These are phyloP conservation scores for Pseudocercospora macadamiae DNA, from an alignment of 2,329 filamentous ascomycete species.

Conservation along the genomic window DNA sequence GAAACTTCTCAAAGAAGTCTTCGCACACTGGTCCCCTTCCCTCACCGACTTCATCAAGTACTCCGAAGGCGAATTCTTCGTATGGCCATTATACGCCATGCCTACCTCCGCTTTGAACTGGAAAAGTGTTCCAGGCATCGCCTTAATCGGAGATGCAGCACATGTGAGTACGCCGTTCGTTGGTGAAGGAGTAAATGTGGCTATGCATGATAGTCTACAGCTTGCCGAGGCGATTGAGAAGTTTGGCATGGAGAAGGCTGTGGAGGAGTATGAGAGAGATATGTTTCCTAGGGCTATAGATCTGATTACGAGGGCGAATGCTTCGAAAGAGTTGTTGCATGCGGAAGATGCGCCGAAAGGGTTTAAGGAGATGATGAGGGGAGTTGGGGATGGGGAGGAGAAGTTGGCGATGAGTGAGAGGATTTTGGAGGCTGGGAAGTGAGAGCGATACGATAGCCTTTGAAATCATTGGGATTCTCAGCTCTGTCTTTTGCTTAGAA, in stretches of 20 bases:
- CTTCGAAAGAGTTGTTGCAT: not conserved
- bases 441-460: too few relatives aligned
- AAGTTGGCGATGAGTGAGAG: not conserved
- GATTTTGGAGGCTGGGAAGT: not conserved
- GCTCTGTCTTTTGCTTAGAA: too few relatives aligned
- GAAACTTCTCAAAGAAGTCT: not conserved
- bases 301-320: not conserved
- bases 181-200: not conserved
- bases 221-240: not conserved
- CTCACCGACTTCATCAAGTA: not conserved
- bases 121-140: constrained; percentile 53
- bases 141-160: constrained; percentile 63
- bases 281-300: not conserved
- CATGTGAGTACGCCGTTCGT: constrained; percentile 48
- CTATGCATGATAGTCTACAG: constrained; percentile 1
- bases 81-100: constrained; percentile 56
- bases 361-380: not conserved
- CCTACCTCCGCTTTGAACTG: constrained; percentile 53
- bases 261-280: not conserved
- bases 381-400: not conserved
- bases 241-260: not conserved
- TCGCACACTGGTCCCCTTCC: not conserved
- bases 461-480: too few relatives aligned
- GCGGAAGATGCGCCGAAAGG: not conserved
- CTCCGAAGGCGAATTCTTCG: not conserved